phyloP scores from a whole-genome alignment of 2,329 filamentous ascomycete species.

The Penicillium sp. region DNA sequence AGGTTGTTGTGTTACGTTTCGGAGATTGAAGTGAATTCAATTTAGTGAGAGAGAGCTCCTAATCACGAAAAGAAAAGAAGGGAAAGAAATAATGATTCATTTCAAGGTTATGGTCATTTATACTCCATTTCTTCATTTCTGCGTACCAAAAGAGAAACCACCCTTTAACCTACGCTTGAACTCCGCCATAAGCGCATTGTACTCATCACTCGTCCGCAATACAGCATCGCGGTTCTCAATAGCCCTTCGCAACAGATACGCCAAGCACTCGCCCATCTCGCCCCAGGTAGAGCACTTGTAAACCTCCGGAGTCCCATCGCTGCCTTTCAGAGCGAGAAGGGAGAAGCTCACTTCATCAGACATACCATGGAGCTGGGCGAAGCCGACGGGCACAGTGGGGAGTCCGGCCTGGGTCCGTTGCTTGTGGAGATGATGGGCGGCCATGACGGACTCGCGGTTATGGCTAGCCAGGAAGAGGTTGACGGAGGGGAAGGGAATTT shows the following conservation, averaged over 20 bases:
- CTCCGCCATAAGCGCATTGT: constrained; percentile 35
- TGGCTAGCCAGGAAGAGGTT: constrained; percentile 79
- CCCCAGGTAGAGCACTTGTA: constrained; percentile 64
- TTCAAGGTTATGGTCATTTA: constrained; percentile 6
- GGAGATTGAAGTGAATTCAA: background rate
- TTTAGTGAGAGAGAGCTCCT: background rate
- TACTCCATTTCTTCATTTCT: constrained; percentile 11
- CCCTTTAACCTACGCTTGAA: constrained; percentile 20
- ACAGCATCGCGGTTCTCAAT: constrained; percentile 64
- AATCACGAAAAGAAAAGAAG: no score
- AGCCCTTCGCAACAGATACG: constrained; percentile 66
- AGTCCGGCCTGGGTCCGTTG: constrained; percentile 47
- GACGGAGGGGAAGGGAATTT: constrained; percentile 57
- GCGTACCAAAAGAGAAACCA: constrained; percentile 15
- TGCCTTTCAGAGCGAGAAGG: constrained; percentile 51
- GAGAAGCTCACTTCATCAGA: constrained; percentile 63
- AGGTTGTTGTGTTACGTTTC: background rate
- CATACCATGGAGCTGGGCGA: constrained; percentile 64
- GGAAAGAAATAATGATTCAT: background rate
- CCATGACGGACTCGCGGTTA: constrained; percentile 71
- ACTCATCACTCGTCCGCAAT: constrained; percentile 53
- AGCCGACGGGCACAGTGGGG: constrained; percentile 54
- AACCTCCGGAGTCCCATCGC: constrained; percentile 46
- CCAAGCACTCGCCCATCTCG: constrained; percentile 72
- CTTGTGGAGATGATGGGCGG: constrained; percentile 55